Percentiles rank a stretch among this genome's conserved stretches.
Conservation (phyloP, 2,329 filamentous ascomycete genomes). For the Ophiocordyceps polyrhachis-furcata region DNA sequence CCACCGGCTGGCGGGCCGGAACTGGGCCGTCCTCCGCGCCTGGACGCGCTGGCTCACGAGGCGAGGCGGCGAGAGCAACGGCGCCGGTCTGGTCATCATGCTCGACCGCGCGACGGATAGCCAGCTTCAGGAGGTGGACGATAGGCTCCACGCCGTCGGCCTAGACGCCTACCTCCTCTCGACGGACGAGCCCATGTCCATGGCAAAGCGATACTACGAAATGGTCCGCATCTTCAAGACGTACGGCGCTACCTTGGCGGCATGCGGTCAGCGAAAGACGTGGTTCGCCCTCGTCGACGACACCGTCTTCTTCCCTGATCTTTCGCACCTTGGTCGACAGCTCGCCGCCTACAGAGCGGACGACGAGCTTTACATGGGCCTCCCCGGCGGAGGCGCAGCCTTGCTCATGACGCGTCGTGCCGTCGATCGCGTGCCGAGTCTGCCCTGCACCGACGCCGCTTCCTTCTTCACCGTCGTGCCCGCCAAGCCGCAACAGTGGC, state of each 20-base stretch:
- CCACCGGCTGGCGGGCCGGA: conserved; percentile 17
- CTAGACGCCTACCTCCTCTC: conserved; percentile 20
- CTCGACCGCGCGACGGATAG: conserved; percentile 18
- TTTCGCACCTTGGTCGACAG: conserved; percentile 18
- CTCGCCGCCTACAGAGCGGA: conserved; percentile 16
- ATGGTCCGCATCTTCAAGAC: conserved; percentile 16
- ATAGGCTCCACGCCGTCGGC: conserved; percentile 14
- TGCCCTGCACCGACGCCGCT: conserved; percentile 17
- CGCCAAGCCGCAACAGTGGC: conserved; percentile 17
- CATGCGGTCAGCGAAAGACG: conserved; percentile 17
- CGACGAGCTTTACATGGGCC: conserved; percentile 20
- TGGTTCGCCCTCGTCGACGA: conserved; percentile 27
- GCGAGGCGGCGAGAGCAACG: conserved; percentile 20
- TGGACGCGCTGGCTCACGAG: conserved; percentile 29
- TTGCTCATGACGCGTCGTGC: conserved; percentile 21
- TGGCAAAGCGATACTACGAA: conserved; percentile 18
- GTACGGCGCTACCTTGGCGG: conserved; percentile 14
- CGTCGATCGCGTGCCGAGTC: conserved; percentile 13
- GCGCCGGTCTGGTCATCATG: conserved; percentile 21
- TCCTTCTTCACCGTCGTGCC: conserved; percentile 3
- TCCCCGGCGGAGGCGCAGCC: conserved; percentile 26
- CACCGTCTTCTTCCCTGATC: conserved; percentile 25
- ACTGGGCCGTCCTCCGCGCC: conserved; percentile 20
- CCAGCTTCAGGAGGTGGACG: conserved; percentile 14
- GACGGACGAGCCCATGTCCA: conserved; percentile 13